Evolutionary conservation across 768 basidiomycete genomes (phyloP), one percentile per base, ranked within the genome.

Genomic region (Tubosaeta sp.): DNA sequence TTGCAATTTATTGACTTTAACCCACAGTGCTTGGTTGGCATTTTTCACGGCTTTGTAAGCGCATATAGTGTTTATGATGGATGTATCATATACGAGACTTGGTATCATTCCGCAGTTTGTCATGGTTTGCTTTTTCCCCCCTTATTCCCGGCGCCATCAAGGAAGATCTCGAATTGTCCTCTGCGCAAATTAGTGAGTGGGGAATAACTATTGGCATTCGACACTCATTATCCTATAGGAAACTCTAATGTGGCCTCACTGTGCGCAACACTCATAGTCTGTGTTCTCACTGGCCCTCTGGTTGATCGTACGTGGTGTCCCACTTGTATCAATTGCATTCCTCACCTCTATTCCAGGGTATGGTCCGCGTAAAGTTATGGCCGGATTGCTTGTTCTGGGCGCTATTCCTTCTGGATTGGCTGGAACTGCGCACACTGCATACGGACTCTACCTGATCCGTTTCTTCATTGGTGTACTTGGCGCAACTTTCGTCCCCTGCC

Each of bases 381-480:
- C 79, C 1, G 65, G 45, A 4, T 58, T 83, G 32, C 73, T 84
- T 24, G 55, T 82, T 22, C 48, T 79, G 1, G 82, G 82, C 3
- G 77, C 80, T 1, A 77, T 84, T 32, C 81, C 82, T 1, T 82
- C 79, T 2, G 82, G 78, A 0, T 65, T 84, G 12, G 80, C 81
- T 1, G 81, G 80, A 25, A 76, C 77, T 2, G 70, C 72, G n/a
- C 62, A 67, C 35, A 72, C 52, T 44, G 75, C 73, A 1, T 19
- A 48, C 1, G 70, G 74, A 0, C 69, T 82, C 0, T 76, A 77
- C 48, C 56, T 64, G 4, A 36, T 80, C 30, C 73, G 83, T 0
- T 82, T 82, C 60, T 81, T 83, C 60, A 80, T 82, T 42, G 80
- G 81, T 12, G 77, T 83, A 41, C 70, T 82, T 3, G 83, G 83